phyloP scores from a whole-genome alignment of 2,329 filamentous ascomycete species.

The Lomentospora prolificans region DNA sequence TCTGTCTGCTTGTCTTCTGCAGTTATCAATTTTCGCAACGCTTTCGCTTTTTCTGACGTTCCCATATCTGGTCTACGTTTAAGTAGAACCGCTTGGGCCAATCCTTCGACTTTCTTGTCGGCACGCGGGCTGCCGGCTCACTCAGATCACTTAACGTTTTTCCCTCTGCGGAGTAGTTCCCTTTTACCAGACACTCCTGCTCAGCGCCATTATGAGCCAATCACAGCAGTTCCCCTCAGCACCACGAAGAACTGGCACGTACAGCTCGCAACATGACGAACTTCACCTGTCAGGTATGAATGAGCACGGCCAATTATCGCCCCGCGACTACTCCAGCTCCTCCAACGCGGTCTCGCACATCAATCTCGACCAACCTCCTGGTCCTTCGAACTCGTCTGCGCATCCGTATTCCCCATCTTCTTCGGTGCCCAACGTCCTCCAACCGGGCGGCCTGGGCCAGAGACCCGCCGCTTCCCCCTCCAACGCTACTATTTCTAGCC shows the following conservation, averaged over 20 bases:
- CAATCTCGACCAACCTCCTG: conserved; percentile 34
- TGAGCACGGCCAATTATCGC: conserved; percentile 32
- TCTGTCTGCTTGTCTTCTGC: neutral
- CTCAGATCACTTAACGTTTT: neutral
- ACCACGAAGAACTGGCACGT: conserved; percentile 16
- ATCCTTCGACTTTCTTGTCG: neutral
- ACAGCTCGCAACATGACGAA: conserved; percentile 34
- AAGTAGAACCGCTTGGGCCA: neutral
- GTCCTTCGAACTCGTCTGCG: conserved; percentile 25
- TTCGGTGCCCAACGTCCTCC: conserved; percentile 47
- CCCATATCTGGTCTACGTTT: neutral
- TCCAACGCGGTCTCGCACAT: conserved; percentile 33
- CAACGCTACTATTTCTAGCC: conserved; percentile 24
- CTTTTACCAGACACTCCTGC: neutral
- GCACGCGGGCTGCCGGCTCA: neutral
- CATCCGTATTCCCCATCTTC: conserved; percentile 29
- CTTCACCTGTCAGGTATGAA: conserved; percentile 43
- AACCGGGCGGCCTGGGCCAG: conserved; percentile 39
- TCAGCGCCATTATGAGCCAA: conserved; percentile 25
- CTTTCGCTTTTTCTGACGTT: too few species aligned
- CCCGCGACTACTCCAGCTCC: conserved; percentile 32
- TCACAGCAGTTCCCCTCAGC: conserved; percentile 26
- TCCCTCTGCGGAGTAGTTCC: neutral
- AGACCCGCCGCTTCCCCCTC: conserved; percentile 25
- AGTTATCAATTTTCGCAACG: neutral